Base-by-base conservation (phyloP, 2,329 filamentous ascomycete genomes). In the Colletotrichum brevisporum region DNA sequence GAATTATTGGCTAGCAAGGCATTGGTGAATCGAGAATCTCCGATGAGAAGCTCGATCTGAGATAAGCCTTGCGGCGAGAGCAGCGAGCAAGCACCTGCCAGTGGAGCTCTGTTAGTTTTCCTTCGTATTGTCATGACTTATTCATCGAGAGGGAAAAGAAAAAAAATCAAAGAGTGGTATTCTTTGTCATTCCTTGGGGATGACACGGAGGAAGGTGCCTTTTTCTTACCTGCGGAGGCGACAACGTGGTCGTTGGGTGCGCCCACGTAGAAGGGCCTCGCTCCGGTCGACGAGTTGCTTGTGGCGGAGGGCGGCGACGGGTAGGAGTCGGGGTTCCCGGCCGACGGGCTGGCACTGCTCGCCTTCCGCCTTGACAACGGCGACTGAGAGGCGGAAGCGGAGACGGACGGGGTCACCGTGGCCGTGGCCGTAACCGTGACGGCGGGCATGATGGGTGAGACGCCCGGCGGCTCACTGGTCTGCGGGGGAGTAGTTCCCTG, bases 351-450 rank as follows among this genome's bases (percentile, higher is more conserved):
- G 9, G 62, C 24, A 31, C 62, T 66, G 16, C 62, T 66, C 2
- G 66, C 62, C 26, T 69, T 69, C 8, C 55, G 66, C 36, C 66
- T 56, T 16, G 55, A 55, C 18, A 66, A 24, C 48, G 66, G 66
- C 16, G 66, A 66, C 15, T 59, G 62, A 6, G 51, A 36, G 10
- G 47, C 47, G 13, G 78, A 76, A 36, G 77, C 82, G 36, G 58
- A n/a, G n/a, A 41, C 27, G 60, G 41, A 70, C n/a, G 68, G 59
- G 1, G 71, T 72, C 4, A 27, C 47, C 36, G 58, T n/a, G 0
- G 27, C 27, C 21, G 53, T 54, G 12, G 54, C 47, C 36, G 58
- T n/a, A 0, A 18, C 27, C 21, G 53, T 54, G 12, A 48, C 43
- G 16, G 48, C 48, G 16, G 47, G n/a, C 45, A 18, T 51, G 26